A percentile compares a stretch with the other conserved stretches of the same genome.
Conservation (phyloP, 805 yeast species). For the Wickerhamomyces mucosus region DNA sequence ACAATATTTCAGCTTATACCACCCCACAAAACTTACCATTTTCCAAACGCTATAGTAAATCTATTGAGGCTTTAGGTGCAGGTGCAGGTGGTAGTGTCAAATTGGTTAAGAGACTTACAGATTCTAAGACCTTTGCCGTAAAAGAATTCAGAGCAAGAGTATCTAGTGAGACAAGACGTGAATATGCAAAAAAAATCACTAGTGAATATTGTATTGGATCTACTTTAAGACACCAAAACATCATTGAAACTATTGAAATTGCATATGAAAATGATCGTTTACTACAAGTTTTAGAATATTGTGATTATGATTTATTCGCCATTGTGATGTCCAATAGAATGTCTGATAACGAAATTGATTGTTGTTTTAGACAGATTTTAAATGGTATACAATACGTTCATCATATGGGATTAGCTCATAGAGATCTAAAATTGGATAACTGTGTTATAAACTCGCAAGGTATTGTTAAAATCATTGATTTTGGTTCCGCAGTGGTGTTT, state of each 20-base stretch:
- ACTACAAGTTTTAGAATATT: conserved; percentile 89
- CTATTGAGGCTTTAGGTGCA: conserved; percentile 83
- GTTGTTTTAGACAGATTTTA: conserved; percentile 83
- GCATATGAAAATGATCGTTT: conserved; percentile 82
- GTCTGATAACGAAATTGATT: conserved; percentile 68
- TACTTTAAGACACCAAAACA: conserved; percentile 80
- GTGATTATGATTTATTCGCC: conserved; percentile 88
- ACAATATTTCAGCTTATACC: conserved; percentile 26
- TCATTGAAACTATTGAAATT: conserved; percentile 85
- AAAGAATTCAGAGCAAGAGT: conserved; percentile 81
- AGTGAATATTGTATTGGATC: conserved; percentile 93
- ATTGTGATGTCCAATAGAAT: conserved; percentile 90
- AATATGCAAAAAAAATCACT: conserved; percentile 85
- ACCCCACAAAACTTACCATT: conserved; percentile 41
- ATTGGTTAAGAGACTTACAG: conserved; percentile 57
- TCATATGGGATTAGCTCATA: conserved; percentile 77
- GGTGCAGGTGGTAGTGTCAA: conserved; percentile 94
- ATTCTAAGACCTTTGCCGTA: conserved; percentile 74
- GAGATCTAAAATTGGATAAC: conserved; percentile 87
- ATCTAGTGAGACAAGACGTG: conserved; percentile 66
- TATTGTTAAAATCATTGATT: conserved; percentile 82
- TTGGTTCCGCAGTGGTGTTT: conserved; percentile 89
- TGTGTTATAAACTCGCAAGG: conserved; percentile 81
- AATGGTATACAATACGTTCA: conserved; percentile 79
- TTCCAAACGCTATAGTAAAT: conserved; percentile 67